Conservation (phyloP, 225 moss, liverwort and hornwort genomes). For the Polytrichum commune region DNA sequence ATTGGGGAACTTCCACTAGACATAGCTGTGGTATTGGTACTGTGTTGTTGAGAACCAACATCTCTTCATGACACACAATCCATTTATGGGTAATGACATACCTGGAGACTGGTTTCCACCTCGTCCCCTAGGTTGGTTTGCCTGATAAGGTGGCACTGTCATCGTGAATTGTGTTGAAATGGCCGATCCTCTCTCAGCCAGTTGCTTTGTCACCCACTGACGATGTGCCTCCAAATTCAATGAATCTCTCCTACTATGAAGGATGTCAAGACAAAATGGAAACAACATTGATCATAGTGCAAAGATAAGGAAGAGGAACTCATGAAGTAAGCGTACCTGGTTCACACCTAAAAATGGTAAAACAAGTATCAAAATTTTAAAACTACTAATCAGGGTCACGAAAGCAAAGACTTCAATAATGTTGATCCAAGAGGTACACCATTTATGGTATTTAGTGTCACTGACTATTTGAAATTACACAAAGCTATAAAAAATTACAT, state of each 20-base stretch:
- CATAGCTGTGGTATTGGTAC: no score
- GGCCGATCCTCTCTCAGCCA: slow-evolving; percentile 43
- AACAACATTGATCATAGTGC: background rate
- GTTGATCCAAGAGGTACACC: background rate
- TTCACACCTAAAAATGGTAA: background rate
- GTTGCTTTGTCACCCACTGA: slow-evolving; percentile 63
- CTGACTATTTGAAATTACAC: no score
- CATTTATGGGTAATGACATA: slow-evolving; percentile 8
- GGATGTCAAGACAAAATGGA: background rate
- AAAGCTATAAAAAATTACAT: background rate
- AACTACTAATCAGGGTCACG: background rate
- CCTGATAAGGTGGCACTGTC: slow-evolving; percentile 56
- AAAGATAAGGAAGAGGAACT: no score
- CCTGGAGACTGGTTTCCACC: slow-evolving; percentile 25
- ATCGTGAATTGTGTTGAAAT: slow-evolving; percentile 42
- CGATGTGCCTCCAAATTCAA: slow-evolving; percentile 46
- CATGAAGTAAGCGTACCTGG: no score
- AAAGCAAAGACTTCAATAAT: background rate
- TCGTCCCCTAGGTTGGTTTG: slow-evolving; percentile 30
- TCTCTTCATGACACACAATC: no score
- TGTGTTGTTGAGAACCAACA: no score
- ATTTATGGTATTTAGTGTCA: no score
- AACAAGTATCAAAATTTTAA: background rate
- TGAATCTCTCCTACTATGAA: slow-evolving; percentile 17
- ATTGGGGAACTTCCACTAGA: no score